Conservation (phyloP, 2,329 filamentous ascomycete species). For the Dendrostoma leiphaemia region DNA sequence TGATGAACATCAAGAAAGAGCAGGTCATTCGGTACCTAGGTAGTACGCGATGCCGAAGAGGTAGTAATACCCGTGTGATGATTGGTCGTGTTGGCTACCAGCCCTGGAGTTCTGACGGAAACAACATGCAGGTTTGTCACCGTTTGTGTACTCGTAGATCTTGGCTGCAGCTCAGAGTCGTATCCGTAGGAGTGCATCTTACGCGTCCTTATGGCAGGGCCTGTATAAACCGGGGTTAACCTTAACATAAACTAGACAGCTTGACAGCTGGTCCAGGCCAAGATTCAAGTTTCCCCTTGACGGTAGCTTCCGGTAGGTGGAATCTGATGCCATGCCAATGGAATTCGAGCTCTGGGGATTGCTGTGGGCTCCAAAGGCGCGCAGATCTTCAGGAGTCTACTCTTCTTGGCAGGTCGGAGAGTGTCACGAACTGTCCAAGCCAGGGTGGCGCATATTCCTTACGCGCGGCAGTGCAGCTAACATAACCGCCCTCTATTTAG, state of each 20-base stretch:
- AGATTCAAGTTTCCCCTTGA: background rate
- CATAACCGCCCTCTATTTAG: background rate
- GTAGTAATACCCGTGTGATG: background rate
- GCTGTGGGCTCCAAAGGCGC: background rate
- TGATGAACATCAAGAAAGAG: background rate
- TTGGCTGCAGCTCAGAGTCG: constrained; percentile 4
- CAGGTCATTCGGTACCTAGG: background rate
- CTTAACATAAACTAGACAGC: background rate
- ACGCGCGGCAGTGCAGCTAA: background rate
- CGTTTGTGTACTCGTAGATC: too few relatives aligned
- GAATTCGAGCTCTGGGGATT: background rate
- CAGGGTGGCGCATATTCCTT: too few relatives aligned
- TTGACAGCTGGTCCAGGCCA: background rate
- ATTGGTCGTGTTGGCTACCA: background rate
- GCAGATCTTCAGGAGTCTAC: background rate
- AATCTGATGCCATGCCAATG: background rate
- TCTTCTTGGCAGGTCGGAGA: background rate
- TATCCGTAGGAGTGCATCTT: background rate
- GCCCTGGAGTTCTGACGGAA: background rate
- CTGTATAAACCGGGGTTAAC: background rate
- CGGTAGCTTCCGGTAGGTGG: background rate
- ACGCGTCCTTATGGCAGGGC: background rate
- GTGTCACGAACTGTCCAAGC: too few relatives aligned
- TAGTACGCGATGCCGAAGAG: too few relatives aligned
- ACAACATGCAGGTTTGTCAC: too few relatives aligned